Base-by-base conservation (phyloP, 2,329 filamentous ascomycete species). In the Alternaria sp. region DNA sequence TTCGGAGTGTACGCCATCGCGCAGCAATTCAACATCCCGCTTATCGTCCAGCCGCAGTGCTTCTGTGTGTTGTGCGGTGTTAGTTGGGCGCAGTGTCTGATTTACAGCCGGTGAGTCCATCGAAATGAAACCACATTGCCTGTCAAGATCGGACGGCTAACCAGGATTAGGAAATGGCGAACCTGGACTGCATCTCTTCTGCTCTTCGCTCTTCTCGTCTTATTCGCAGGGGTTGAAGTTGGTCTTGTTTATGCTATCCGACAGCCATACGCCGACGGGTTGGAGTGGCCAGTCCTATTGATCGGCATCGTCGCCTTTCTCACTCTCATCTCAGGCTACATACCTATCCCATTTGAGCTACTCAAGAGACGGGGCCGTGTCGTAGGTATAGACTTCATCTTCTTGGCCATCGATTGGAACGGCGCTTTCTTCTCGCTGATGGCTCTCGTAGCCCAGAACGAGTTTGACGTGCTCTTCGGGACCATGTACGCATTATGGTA, bases 401-500 rank as follows among this genome's bases (percentile, higher is more conserved):
- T 90, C 67, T 72, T 90, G 5, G 73, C 78, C 0, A 86, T 89
- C 68, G 88, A 90, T 70, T 88, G 84, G 67, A 71, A 82, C 2
- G 88, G 88, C 0, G 88, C 87, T 1, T 82, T 90, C 56, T 89
- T 90, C 73, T 88, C 87, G 0, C 82, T 89, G 14, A 83, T 89
- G 80, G 85, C 87, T 1, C 75, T 89, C 6, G 87, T 85, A 43
- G 86, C 84, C 1, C 87, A 90, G 67, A 82, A 84, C 11, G 83
- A 82, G 1, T 89, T 89, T 68, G 88, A 90, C 66, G 75, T 87
- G 3, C 74, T 89, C 0, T 88, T 87, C 8, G 87, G 87, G 0
- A 81, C 86, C 0, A 75, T 88, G 67, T 90, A 89, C 72, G 85
- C 87, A 50, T 71, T 87, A 7, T 87, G 86, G 67, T 71, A 58